Evolutionary conservation across 345 rosid genomes (phyloP), one percentile per base, ranked within the genome.

Genomic region (Eucalyptus dawsonii): DNA sequence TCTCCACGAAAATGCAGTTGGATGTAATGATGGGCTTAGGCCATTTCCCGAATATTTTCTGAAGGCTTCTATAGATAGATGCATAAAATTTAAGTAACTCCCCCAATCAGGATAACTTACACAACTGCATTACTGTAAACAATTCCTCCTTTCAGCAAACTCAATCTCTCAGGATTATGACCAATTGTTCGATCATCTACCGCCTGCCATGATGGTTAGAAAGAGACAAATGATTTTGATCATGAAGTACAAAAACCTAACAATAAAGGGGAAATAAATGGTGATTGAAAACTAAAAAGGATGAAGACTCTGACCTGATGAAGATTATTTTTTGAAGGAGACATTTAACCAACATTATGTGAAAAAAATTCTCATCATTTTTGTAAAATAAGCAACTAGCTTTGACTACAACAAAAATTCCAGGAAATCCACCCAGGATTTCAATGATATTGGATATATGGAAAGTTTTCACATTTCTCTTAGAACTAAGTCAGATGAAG

Each of bases 111-210:
- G 76, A 81, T 56, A 87, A 93, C 96, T 94, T 91, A 94, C 94
- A 92, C 92, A 29, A 92, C 92, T 51, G 94, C 95, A 91, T 94
- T 94, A 94, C 95, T 93, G 89, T 94, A 94, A 60, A 93, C 94
- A 45, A 94, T 90, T 89, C 96, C 95, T 80, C 95, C 96, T 91
- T 94, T 94, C 93, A 93, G 88, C 89, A 94, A 91, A 90, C 96
- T 93, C 90, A 94, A 87, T 88, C 95, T 93, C 89, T 94, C 95
- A 87, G 96, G 96, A 92, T 94, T 94, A 87, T 93, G 95, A 88
- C 95, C 96, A 88, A 94, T 91, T 50, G 95, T 94, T 89, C 95
- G 93, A 90, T 94, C 96, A 89, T 93, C 96, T 58, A 93, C 87
- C 80, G 96, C 96, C 96, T 93, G 93, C 50, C 90, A 93, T 29